These are phyloP conservation scores for Annulohypoxylon bovei DNA, from an alignment of 495 filamentous ascomycete species.

Conservation along the genomic window DNA sequence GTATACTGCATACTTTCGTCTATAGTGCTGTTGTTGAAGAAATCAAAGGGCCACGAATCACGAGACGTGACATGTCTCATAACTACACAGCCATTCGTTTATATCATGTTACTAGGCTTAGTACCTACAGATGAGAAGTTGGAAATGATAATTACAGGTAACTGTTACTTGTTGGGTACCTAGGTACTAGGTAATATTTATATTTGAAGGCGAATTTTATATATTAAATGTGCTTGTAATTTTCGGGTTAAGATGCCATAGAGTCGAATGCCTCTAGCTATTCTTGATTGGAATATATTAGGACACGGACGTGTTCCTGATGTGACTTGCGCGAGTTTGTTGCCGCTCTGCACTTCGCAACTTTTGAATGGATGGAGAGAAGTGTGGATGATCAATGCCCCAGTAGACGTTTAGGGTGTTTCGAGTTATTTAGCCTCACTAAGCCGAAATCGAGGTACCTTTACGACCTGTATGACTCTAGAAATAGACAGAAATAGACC, in stretches of 20 bases:
- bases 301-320: constrained; percentile 19
- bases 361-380: constrained; percentile 11
- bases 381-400: constrained; percentile 33
- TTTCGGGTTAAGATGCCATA: not conserved
- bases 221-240: not conserved
- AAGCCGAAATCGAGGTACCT: constrained; percentile 19
- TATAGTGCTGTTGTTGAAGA: not conserved
- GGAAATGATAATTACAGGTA: not conserved
- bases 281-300: not conserved
- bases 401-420: constrained; percentile 34
- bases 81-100: not conserved
- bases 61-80: constrained; percentile 6
- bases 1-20: not conserved
- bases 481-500: constrained; percentile 7
- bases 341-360: not conserved
- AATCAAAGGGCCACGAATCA: constrained; percentile 5
- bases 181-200: no score
- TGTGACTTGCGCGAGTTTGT: constrained; percentile 12
- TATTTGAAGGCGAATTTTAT: not conserved
- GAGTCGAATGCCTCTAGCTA: not conserved
- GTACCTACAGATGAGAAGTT: not conserved
- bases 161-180: not conserved
- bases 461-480: constrained; percentile 10
- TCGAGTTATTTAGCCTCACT: constrained; percentile 37
- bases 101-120: not conserved